Conservation (phyloP, 2,329 filamentous ascomycete genomes). For the Allantophomopsis lycopodina region DNA sequence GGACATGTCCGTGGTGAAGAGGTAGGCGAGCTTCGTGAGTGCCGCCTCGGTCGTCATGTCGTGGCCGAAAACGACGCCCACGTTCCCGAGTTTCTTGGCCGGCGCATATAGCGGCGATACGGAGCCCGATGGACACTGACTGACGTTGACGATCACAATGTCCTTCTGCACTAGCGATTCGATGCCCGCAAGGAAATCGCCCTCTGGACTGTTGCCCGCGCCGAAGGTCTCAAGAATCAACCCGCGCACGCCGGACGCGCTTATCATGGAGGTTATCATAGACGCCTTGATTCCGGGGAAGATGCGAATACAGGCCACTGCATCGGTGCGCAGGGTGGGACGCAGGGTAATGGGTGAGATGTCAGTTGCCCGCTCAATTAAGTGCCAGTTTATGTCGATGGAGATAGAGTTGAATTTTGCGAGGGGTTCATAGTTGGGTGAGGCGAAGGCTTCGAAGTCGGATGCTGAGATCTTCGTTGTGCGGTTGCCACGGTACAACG, state of each 20-base stretch:
- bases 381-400: constrained; percentile 49
- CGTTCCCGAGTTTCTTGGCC: constrained; percentile 45
- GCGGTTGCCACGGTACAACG: constrained; percentile 55
- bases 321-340: constrained; percentile 45
- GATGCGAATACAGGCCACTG: constrained; percentile 57
- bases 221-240: constrained; percentile 61
- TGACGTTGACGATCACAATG: constrained; percentile 60
- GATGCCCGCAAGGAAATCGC: constrained; percentile 44
- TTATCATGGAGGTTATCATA: constrained; percentile 55
- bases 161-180: constrained; percentile 49
- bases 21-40: constrained; percentile 28
- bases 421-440: constrained; percentile 50
- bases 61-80: constrained; percentile 54
- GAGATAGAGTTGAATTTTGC: constrained; percentile 46
- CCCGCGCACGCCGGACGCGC: constrained; percentile 46
- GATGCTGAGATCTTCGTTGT: constrained; percentile 56
- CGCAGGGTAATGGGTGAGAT: constrained; percentile 48
- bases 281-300: constrained; percentile 61
- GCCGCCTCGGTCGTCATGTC: constrained; percentile 50
- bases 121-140: constrained; percentile 43
- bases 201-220: constrained; percentile 53
- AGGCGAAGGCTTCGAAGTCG: constrained; percentile 55
- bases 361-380: constrained; percentile 41
- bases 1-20: constrained; percentile 44
- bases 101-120: constrained; percentile 44